Conservation (phyloP, 257 asterid genomes). For the Coffea eugenioides region DNA sequence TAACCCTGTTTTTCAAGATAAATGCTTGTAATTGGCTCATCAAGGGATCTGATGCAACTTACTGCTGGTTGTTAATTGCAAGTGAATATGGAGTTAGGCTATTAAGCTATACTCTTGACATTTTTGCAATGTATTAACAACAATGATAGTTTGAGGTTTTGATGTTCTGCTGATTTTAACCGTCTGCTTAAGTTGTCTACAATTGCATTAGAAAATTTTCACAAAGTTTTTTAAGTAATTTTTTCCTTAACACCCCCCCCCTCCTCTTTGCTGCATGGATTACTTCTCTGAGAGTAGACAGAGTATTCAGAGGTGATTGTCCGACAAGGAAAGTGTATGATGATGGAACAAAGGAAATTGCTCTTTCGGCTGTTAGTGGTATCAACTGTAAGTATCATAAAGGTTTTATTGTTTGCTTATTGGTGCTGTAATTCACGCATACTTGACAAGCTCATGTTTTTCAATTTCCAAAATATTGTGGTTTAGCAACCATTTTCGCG, state of each 20-base stretch:
- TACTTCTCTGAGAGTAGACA: constrained; percentile 42
- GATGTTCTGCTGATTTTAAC: neutral
- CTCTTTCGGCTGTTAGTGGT: constrained; percentile 89
- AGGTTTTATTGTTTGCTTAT: constrained; percentile 17
- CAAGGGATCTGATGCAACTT: neutral
- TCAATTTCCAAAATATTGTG: constrained; percentile 15
- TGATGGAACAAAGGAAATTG: constrained; percentile 80
- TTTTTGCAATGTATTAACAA: neutral
- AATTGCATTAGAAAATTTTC: neutral
- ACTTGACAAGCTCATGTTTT: constrained; percentile 1
- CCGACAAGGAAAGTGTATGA: constrained; percentile 80
- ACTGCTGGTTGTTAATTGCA: neutral
- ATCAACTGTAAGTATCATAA: constrained; percentile 75
- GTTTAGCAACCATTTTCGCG: constrained; percentile 91
- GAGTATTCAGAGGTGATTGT: constrained; percentile 90
- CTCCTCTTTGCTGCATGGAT: constrained; percentile 8
- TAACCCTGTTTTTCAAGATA: neutral
- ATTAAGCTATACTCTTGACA: neutral
- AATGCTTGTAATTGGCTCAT: neutral
- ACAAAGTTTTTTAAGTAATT: neutral
- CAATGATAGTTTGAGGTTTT: neutral
- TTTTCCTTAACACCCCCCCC: neutral
- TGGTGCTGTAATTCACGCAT: constrained; percentile 8
- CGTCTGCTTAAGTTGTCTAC: neutral
- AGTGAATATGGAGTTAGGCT: neutral